Conservation (phyloP, 73 alveolate species). For the Effrenium voratum region DNA sequence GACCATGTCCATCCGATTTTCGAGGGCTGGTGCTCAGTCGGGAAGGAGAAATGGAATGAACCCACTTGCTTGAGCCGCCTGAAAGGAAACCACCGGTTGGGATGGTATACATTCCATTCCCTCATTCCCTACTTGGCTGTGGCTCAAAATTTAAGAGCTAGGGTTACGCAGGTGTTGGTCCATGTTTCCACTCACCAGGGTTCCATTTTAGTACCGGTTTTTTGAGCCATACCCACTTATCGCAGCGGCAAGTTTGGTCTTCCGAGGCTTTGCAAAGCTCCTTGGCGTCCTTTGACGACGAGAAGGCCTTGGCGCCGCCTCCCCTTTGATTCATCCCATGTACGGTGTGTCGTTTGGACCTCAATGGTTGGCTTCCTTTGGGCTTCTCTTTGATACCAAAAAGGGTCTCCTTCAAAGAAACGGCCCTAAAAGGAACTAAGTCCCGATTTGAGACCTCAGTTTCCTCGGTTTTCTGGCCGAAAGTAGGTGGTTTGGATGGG, state of each 20-base stretch:
- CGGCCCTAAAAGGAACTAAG: not conserved
- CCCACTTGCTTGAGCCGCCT: not conserved
- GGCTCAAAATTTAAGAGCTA: not conserved
- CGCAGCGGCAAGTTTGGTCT: too few species aligned
- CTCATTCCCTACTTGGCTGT: not conserved
- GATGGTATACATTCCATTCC: not conserved
- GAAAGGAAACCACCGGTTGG: not conserved
- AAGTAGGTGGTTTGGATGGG: too few species aligned
- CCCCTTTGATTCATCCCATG: not conserved
- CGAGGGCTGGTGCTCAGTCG: too few species aligned
- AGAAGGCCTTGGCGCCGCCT: conserved; percentile 11
- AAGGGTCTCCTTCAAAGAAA: not conserved
- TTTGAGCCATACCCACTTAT: too few species aligned
- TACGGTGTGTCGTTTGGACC: too few species aligned
- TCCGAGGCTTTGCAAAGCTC: conserved; percentile 74
- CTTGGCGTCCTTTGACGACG: conserved; percentile 77
- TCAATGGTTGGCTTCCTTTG: too few species aligned
- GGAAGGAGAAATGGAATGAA: too few species aligned
- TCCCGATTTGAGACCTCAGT: not conserved
- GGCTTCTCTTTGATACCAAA: not conserved
- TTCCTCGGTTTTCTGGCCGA: too few species aligned
- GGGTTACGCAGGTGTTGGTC: not conserved
- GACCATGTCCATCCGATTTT: too few species aligned
- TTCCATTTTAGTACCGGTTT: too few species aligned
- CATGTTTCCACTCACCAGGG: not conserved